A percentile compares a stretch with the other conserved stretches of the same genome.
phyloP scores from a whole-genome alignment of 768 basidiomycete genomes.

The Cyclocybe aegerita region DNA sequence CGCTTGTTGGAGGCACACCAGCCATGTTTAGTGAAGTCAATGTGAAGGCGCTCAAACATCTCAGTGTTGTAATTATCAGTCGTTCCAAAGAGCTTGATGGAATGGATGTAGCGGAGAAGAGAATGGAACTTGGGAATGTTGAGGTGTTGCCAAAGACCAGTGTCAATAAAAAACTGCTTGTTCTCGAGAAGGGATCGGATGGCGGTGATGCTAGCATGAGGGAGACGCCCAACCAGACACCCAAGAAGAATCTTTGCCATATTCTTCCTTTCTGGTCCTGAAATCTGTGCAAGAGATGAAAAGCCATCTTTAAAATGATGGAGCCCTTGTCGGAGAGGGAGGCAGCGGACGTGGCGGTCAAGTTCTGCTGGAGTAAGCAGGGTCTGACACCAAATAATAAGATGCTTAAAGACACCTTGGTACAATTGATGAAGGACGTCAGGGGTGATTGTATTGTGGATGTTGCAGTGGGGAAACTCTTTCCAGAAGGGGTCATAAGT shows the following conservation, averaged over 20 bases:
- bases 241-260: background rate
- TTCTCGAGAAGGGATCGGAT: background rate
- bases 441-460: background rate
- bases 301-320: no score
- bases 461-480: background rate
- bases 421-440: constrained; percentile 6
- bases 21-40: background rate
- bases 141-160: no score
- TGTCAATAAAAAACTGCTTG: no score
- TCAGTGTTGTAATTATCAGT: no score
- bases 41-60: background rate
- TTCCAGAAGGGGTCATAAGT: background rate
- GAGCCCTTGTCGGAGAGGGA: no score
- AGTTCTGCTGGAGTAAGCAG: no score
- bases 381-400: background rate
- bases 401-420: constrained; percentile 2
- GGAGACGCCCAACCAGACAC: background rate
- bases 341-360: no score
- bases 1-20: no score
- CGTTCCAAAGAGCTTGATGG: no score
- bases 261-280: background rate
- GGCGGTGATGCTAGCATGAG: background rate
- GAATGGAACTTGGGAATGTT: no score
- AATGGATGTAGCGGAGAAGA: no score
- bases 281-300: background rate